Conservation (phyloP, 768 basidiomycete species). For the Suillus plorans region DNA sequence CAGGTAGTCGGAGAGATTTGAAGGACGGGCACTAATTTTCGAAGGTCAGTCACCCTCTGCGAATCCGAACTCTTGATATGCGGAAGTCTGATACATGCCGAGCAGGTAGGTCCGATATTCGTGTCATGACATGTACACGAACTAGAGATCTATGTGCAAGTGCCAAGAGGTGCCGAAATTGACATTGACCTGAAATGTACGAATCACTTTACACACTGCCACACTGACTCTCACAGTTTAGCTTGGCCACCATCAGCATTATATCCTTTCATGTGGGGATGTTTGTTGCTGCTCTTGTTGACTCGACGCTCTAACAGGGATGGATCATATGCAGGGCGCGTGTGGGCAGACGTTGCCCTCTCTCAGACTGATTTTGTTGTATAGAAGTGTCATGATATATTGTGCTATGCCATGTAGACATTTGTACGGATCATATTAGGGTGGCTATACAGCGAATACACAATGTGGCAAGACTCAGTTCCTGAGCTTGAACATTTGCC, state of each 20-base stretch:
- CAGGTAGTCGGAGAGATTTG: no score
- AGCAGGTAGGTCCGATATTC: no score
- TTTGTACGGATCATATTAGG: conserved; percentile 10
- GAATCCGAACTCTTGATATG: neutral
- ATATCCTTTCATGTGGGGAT: conserved; percentile 14
- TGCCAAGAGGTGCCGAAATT: conserved; percentile 34
- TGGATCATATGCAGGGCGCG: neutral
- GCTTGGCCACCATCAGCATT: conserved; percentile 9
- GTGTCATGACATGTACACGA: no score
- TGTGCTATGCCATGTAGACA: neutral
- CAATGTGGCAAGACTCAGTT: conserved; percentile 20
- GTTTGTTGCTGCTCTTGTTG: no score
- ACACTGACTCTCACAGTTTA: no score
- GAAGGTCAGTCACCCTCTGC: neutral
- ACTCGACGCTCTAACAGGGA: no score
- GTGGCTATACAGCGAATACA: conserved; percentile 11
- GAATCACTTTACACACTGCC: no score
- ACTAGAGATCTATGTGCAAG: no score
- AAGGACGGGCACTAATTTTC: no score
- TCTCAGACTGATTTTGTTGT: neutral
- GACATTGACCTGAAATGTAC: conserved; percentile 48
- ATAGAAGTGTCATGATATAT: neutral
- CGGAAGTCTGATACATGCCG: neutral
- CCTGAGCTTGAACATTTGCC: conserved; percentile 35
- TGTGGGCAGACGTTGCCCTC: neutral